Evolutionary conservation across 148 eudicot species (phyloP), one percentile per base, ranked within the genome.

Genomic region (Bassia scoparia): DNA sequence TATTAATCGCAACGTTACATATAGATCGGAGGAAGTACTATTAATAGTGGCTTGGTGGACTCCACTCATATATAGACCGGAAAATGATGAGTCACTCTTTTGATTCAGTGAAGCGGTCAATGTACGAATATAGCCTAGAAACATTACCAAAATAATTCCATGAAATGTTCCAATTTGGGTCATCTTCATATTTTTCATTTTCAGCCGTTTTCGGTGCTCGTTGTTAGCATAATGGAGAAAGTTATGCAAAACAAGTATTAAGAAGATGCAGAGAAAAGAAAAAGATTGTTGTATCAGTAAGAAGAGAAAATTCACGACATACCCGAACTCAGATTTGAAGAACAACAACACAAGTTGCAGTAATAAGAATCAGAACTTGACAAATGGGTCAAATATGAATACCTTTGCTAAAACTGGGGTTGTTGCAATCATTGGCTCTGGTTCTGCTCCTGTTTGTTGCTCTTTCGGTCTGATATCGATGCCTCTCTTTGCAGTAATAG

Each of bases 391-490:
- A 52, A 48, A n/a, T 93, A 86, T 76, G 81, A 84, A 31, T 87
- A 85, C 88, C 98, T 79, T 89, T 74, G 97, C 97, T 24, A 76
- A 86, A 80, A 93, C 98, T 44, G 97, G 98, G 16, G 18, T 93
- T 65, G 92, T 90, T 38, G 98, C 95, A 3, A 81, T 76, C 41
- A 78, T 93, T 41, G 97, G 95, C 46, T 83, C 94, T 20, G 89
- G 94, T 37, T 81, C 71, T 15, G 71, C 79, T 1, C 98, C 97
- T 7, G 79, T n/a, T 88, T 61, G 94, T 93, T 27, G 97, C 95
- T 66, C 87, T n/a, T 90, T 60, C 80, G 96, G 70, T 97, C 98
- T 46, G 98, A 93, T 44, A 93, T 93, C 86, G 98, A 93, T 80
- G 97, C 63, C 94, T 93, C 41, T 90, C 95, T 68, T 27, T 90